Evolutionary conservation across 495 filamentous ascomycete species (phyloP).

Genomic region (Podospora tetraspora): DNA sequence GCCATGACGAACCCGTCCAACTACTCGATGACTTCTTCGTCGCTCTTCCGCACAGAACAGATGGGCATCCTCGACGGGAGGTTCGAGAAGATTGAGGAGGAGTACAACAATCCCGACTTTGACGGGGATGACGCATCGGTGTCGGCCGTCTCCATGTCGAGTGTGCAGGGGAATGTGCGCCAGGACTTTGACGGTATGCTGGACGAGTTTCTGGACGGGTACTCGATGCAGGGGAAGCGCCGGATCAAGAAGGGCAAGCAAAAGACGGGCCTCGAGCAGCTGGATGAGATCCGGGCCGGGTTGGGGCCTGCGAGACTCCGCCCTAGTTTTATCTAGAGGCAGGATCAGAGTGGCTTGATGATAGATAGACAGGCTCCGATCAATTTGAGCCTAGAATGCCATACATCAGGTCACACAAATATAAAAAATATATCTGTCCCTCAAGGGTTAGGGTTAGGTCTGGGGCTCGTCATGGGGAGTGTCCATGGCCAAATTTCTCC

Average conservation of each 20-base stretch:
- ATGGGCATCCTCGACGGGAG: slow-evolving; percentile 77
- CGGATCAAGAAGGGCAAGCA: slow-evolving; percentile 77
- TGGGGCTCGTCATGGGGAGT: too few species aligned
- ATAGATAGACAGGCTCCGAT: background rate
- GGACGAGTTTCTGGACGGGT: slow-evolving; percentile 84
- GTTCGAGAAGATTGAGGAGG: slow-evolving; percentile 84
- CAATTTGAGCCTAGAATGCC: background rate
- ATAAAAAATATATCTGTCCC: background rate
- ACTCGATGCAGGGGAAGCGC: slow-evolving; percentile 72
- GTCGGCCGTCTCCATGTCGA: slow-evolving; percentile 46
- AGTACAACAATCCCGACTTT: slow-evolving; percentile 70
- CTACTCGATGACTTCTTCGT: slow-evolving; percentile 96
- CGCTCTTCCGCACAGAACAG: slow-evolving; percentile 83
- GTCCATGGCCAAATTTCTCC: too few species aligned
- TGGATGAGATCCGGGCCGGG: slow-evolving; percentile 82
- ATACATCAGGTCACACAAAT: background rate
- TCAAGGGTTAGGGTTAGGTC: background rate
- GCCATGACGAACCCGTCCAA: slow-evolving; percentile 81
- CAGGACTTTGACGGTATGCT: slow-evolving; percentile 81
- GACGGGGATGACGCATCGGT: slow-evolving; percentile 49
- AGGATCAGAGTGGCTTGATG: background rate
- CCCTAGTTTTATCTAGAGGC: slow-evolving; percentile 3
- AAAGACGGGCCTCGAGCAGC: slow-evolving; percentile 73
- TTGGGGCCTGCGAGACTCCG: slow-evolving; percentile 63
- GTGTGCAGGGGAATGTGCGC: slow-evolving; percentile 52